Conservation (phyloP, 345 rosid species). For the Salix caprea region DNA sequence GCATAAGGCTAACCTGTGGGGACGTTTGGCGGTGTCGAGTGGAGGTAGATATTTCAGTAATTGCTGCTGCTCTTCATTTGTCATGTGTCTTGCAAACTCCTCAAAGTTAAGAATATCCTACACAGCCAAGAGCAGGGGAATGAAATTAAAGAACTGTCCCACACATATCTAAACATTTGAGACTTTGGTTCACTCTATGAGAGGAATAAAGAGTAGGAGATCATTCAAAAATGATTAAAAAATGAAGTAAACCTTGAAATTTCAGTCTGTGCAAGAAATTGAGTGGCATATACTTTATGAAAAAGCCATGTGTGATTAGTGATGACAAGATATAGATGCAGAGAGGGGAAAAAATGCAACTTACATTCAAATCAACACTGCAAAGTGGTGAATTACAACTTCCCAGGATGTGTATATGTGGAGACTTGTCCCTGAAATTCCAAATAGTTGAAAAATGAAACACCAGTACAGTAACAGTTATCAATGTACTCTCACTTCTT, state of each 20-base stretch:
- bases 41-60: conserved; percentile 67
- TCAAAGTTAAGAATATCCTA: conserved; percentile 83
- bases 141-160: background rate
- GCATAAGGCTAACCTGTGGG: conserved; percentile 51
- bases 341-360: conserved; percentile 7
- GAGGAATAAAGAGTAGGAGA: background rate
- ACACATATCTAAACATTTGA: background rate
- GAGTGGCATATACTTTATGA: background rate
- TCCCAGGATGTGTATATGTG: conserved; percentile 45
- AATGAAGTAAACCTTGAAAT: background rate
- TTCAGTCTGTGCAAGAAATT: background rate
- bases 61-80: conserved; percentile 75
- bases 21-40: conserved; percentile 49
- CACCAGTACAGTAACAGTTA: background rate
- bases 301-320: background rate
- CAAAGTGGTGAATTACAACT: conserved; percentile 62
- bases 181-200: background rate
- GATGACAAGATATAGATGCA: background rate
- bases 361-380: conserved; percentile 69
- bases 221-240: background rate
- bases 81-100: conserved; percentile 59
- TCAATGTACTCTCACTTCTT: background rate
- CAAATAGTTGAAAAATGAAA: conserved; percentile 18
- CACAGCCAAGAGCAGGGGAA: conserved; percentile 9
- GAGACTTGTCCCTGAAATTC: conserved; percentile 67